These are phyloP conservation scores for Coelastrella sp. DNA, from an alignment of 139 green algal genomes.

Conservation along the genomic window DNA sequence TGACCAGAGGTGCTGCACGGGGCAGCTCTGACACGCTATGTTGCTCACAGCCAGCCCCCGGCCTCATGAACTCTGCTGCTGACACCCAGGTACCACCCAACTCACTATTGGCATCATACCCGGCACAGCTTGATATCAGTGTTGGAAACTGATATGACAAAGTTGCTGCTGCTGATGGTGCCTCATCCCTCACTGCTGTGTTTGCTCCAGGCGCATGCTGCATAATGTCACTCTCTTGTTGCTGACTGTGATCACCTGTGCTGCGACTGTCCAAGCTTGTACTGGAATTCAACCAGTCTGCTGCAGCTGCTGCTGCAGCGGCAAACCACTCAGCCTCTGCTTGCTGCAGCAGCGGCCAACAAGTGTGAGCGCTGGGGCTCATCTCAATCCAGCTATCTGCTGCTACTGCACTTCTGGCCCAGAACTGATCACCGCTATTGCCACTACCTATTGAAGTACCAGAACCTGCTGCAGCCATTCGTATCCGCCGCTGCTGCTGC, in stretches of 20 bases:
- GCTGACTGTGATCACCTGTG: neutral
- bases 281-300: neutral
- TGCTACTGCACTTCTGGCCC: neutral
- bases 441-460: no score
- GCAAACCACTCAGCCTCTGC: neutral
- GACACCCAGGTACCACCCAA: slow-evolving; percentile 10
- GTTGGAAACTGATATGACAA: neutral
- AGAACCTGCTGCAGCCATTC: no score
- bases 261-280: neutral
- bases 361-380: neutral
- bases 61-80: neutral
- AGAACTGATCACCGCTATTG: neutral
- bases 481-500: slow-evolving; percentile 1
- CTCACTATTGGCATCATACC: neutral
- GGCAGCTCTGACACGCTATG: neutral
- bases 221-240: neutral
- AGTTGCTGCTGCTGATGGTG: neutral
- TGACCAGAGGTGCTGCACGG: slow-evolving; percentile 37
- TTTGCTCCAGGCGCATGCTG: neutral
- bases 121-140: slow-evolving; percentile 1
- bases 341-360: neutral
- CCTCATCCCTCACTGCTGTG: neutral
- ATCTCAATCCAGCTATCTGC: slow-evolving; percentile 3
- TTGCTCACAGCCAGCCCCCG: neutral
- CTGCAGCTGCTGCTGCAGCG: slow-evolving; percentile 21